Evolutionary conservation across 140 eudicot species (phyloP).

Genomic region (Anethum foeniculum): DNA sequence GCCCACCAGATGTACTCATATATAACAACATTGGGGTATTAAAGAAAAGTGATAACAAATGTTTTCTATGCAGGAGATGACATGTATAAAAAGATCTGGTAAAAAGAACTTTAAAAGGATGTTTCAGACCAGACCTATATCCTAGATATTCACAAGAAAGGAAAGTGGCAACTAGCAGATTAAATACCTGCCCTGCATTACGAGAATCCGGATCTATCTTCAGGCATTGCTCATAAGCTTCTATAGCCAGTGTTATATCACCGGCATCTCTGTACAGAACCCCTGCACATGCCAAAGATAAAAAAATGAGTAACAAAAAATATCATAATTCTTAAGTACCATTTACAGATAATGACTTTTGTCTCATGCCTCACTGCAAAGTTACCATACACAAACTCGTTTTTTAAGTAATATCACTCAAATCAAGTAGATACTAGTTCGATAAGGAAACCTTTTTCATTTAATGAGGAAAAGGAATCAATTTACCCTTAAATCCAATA

Average conservation of each 20-base stretch:
- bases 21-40: not conserved
- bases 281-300: conserved; percentile 44
- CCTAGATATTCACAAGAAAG: not conserved
- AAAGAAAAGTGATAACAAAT: not conserved
- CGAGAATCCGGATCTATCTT: conserved; percentile 96
- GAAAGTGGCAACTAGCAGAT: not conserved
- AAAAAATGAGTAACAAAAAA: not conserved
- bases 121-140: not conserved
- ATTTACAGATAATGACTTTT: not conserved
- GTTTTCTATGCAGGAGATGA: not conserved
- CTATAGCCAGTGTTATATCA: conserved; percentile 77
- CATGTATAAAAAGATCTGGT: not conserved
- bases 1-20: not conserved
- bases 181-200: conserved; percentile 89
- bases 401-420: not conserved
- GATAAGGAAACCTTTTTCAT: not conserved
- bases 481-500: not conserved
- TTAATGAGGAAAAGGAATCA: not conserved
- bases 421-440: not conserved
- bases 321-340: not conserved
- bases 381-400: not conserved
- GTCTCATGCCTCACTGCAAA: not conserved
- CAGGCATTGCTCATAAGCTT: conserved; percentile 98
- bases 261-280: conserved; percentile 99
- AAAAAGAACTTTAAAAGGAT: not conserved